Evolutionary conservation across 495 filamentous ascomycete genomes (phyloP).

Genomic region (Lentithecium fluviatile): DNA sequence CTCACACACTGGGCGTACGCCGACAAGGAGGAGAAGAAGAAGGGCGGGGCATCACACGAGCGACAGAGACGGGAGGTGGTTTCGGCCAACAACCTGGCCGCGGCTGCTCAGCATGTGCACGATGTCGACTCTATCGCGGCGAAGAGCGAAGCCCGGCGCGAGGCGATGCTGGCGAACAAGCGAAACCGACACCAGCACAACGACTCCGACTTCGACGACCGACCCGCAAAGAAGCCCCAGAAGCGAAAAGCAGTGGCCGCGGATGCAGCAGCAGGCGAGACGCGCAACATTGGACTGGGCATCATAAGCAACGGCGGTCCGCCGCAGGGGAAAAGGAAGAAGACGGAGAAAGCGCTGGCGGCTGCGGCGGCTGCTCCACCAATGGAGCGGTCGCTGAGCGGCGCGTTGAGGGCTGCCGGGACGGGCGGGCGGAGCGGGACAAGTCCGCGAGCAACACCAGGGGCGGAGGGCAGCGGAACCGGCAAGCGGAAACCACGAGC

Average conservation of each 20-base stretch:
- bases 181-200: conserved; percentile 61
- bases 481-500: conserved; percentile 69
- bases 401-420: conserved; percentile 52
- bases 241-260: conserved; percentile 59
- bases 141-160: conserved; percentile 77
- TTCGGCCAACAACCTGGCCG: conserved; percentile 62
- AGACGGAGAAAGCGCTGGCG: conserved; percentile 65
- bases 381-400: conserved; percentile 72
- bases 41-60: conserved; percentile 59
- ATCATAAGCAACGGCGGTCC: conserved; percentile 35
- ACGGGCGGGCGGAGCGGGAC: conserved; percentile 45
- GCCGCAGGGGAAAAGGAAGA: conserved; percentile 69
- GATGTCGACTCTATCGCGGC: conserved; percentile 73
- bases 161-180: conserved; percentile 73
- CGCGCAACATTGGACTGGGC: conserved; percentile 41
- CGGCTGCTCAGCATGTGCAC: conserved; percentile 65
- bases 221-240: conserved; percentile 57
- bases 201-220: conserved; percentile 80
- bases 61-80: conserved; percentile 74
- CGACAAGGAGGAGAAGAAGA: conserved; percentile 69
- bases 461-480: conserved; percentile 51
- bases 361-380: conserved; percentile 41
- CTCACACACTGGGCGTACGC: conserved; percentile 90
- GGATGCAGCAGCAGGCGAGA: conserved; percentile 35
- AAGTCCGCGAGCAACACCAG: conserved; percentile 64